Evolutionary conservation across 1,284 basidiomycete species (phyloP).

Genomic region (Malassezia dermatis): DNA sequence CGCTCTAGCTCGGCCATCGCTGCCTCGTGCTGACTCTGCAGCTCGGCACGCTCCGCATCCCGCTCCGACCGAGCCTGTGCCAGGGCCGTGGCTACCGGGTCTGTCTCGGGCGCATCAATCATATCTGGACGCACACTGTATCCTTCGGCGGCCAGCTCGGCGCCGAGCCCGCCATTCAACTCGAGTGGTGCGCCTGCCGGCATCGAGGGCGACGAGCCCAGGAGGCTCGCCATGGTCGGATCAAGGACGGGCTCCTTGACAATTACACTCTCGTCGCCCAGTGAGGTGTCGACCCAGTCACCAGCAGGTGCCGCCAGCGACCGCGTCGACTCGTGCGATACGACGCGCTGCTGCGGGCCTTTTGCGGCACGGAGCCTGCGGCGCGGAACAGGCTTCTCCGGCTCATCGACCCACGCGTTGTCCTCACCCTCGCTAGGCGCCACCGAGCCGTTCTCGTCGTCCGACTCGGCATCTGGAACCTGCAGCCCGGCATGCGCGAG

Average conservation of each 20-base stretch:
- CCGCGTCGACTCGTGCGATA: not conserved
- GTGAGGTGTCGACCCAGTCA: slow-evolving; percentile 17
- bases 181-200: not conserved
- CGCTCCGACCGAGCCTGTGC: not conserved
- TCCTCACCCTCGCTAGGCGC: slow-evolving; percentile 28
- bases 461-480: slow-evolving; percentile 18
- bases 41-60: not conserved
- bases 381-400: slow-evolving; percentile 22
- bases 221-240: slow-evolving; percentile 8
- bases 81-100: not conserved
- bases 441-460: slow-evolving; percentile 2
- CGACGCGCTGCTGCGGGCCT: slow-evolving; percentile 14
- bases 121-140: slow-evolving; percentile 2
- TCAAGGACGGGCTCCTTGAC: slow-evolving; percentile 12
- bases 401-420: slow-evolving; percentile 30
- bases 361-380: slow-evolving; percentile 16
- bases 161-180: slow-evolving; percentile 1
- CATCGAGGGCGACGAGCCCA: not conserved
- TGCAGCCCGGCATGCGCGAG: slow-evolving; percentile 32
- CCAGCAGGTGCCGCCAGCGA: not conserved
- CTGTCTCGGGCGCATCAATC: slow-evolving; percentile 9
- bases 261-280: slow-evolving; percentile 14
- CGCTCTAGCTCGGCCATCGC: not conserved
- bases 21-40: not conserved
- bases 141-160: slow-evolving; percentile 7